Percentiles rank a stretch among this genome's conserved stretches.
Conservation (phyloP, 2,329 filamentous ascomycete species). For the Xylariales sp. region DNA sequence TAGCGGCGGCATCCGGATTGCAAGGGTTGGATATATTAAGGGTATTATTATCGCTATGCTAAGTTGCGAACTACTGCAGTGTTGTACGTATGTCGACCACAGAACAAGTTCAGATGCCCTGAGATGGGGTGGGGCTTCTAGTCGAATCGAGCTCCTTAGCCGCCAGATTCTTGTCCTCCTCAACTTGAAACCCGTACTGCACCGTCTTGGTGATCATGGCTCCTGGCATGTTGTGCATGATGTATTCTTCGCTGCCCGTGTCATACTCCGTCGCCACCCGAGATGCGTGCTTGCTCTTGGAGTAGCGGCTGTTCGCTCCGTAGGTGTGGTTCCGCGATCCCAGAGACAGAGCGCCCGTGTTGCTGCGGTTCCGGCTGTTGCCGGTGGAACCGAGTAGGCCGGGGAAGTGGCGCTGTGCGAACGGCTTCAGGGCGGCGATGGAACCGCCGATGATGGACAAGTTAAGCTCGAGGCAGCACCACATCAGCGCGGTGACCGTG, state of each 20-base stretch:
- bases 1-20: too few species aligned
- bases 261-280: constrained; percentile 2
- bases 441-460: constrained; percentile 20
- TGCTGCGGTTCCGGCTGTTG: constrained; percentile 1
- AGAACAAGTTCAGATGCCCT: too few species aligned
- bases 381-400: constrained; percentile 9
- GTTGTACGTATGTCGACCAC: too few species aligned
- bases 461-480: constrained; percentile 20
- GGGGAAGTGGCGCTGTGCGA: constrained; percentile 14
- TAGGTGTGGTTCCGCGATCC: constrained; percentile 1
- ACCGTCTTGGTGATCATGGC: constrained; percentile 11
- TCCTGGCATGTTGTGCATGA: constrained; percentile 8
- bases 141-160: too few species aligned
- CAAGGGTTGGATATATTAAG: too few species aligned
- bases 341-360: not conserved
- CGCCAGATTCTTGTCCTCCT: constrained; percentile 2
- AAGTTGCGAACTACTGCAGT: too few species aligned
- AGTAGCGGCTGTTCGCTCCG: constrained; percentile 5
- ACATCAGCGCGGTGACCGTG: constrained; percentile 15
- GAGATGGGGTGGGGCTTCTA: too few species aligned
- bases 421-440: constrained; percentile 18
- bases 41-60: too few species aligned
- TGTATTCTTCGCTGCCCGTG: constrained; percentile 11
- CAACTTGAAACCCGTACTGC: constrained; percentile 10
- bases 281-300: not conserved